Percentiles rank a stretch among this genome's conserved stretches.
Conservation (phyloP, 192 early-diverging fungal genomes). For the Thamnidium elegans region DNA sequence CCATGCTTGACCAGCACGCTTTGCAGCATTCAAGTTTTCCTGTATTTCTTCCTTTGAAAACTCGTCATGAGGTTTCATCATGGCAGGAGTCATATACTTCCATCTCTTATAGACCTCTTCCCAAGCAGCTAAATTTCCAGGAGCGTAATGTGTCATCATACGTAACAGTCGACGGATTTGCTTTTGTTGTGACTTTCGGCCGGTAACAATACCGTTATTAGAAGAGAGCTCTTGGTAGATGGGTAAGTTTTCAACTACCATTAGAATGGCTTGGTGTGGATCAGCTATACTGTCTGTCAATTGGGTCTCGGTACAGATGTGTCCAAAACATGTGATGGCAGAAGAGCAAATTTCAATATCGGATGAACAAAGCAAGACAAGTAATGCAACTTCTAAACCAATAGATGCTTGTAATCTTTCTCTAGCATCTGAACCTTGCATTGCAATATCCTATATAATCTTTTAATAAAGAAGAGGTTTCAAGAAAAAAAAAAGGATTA, state of each 20-base stretch:
- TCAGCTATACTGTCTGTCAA: slow-evolving; percentile 59
- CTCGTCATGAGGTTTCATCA: slow-evolving; percentile 36
- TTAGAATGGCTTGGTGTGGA: slow-evolving; percentile 42
- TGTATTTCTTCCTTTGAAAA: slow-evolving; percentile 18
- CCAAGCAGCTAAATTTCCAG: slow-evolving; percentile 78
- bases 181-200: slow-evolving; percentile 76
- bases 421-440: slow-evolving; percentile 52
- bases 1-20: slow-evolving; percentile 34
- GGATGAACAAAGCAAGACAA: slow-evolving; percentile 73
- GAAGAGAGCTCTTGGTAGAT: slow-evolving; percentile 68
- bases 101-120: slow-evolving; percentile 78
- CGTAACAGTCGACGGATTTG: slow-evolving; percentile 68
- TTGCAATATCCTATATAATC: slow-evolving; percentile 41
- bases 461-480: no score
- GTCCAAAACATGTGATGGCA: slow-evolving; percentile 65
- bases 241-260: slow-evolving; percentile 67
- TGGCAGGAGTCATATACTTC: slow-evolving; percentile 54
- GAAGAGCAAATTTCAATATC: slow-evolving; percentile 63
- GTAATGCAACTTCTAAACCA: slow-evolving; percentile 69
- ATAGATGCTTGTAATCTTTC: slow-evolving; percentile 69
- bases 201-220: slow-evolving; percentile 45
- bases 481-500: not conserved
- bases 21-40: not conserved
- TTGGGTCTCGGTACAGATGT: slow-evolving; percentile 68
- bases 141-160: slow-evolving; percentile 60